Evolutionary conservation across 805 yeast species (phyloP).

Genomic region (Candida sakaeoensis): DNA sequence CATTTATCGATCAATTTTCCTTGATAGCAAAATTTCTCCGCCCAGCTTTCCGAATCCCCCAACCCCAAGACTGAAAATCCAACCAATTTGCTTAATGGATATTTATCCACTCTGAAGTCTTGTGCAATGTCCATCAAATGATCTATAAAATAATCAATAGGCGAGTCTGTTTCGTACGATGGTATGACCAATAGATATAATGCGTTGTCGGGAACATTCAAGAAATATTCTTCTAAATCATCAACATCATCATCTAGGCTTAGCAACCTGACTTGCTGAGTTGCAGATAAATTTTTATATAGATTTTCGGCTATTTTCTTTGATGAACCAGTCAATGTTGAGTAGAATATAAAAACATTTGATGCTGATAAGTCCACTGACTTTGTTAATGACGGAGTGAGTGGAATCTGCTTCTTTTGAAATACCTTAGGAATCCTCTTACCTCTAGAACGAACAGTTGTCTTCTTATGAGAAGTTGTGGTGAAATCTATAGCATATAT

Average conservation of each 20-base stretch:
- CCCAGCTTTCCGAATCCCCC: slow-evolving; percentile 85
- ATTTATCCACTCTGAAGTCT: slow-evolving; percentile 83
- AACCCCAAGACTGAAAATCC: slow-evolving; percentile 86
- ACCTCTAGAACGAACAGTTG: slow-evolving; percentile 14
- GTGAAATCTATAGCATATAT: slow-evolving; percentile 44
- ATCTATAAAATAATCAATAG: slow-evolving; percentile 82
- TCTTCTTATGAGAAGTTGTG: slow-evolving; percentile 24
- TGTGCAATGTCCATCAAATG: slow-evolving; percentile 74
- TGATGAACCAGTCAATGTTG: slow-evolving; percentile 83
- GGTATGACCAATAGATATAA: slow-evolving; percentile 77
- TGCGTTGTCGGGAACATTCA: slow-evolving; percentile 50
- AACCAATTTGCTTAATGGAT: slow-evolving; percentile 61
- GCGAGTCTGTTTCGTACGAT: slow-evolving; percentile 89
- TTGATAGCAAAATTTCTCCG: slow-evolving; percentile 78
- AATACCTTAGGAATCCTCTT: slow-evolving; percentile 41
- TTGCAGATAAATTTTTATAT: slow-evolving; percentile 30
- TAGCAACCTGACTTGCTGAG: slow-evolving; percentile 39
- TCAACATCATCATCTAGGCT: slow-evolving; percentile 78
- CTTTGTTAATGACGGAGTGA: slow-evolving; percentile 36
- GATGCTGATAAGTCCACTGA: slow-evolving; percentile 44
- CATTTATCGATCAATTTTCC: slow-evolving; percentile 70
- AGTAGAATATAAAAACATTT: slow-evolving; percentile 67
- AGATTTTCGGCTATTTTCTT: slow-evolving; percentile 62
- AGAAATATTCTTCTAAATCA: slow-evolving; percentile 79
- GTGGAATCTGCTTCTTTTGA: slow-evolving; percentile 23